Evolutionary conservation across 352 stramenopile genomes (phyloP), one percentile per base, ranked within the genome.

Genomic region (Pythium brassicae): DNA sequence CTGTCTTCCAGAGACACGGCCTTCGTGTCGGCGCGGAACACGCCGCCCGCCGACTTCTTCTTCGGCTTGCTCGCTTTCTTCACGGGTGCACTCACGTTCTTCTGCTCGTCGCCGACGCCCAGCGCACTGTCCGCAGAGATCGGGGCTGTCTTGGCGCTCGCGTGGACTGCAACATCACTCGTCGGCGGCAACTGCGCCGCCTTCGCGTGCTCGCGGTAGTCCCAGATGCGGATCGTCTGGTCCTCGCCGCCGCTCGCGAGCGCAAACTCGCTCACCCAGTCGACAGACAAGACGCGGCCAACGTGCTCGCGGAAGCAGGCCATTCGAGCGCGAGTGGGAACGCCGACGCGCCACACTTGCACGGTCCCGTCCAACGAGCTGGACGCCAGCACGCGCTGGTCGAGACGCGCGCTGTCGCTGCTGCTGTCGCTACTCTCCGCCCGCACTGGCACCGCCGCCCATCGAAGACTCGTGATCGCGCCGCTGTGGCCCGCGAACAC

Each of bases 201-300:
- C 1, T 62, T 50, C 12, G 54, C 40, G 22, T 81, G 73, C 0
- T 68, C 43, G 52, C 52, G 66, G n/a, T 72, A 76, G 27, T 78
- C 60, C 83, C 83, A 93, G 12, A 86, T 15, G 5, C 80, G 78
- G 23, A 86, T 65, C 4, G 77, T 80, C 61, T 93, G 83, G 44
- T 90, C 80, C 22, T 91, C 80, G 25, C 78, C 76, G 20, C 75
- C 76, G 27, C 74, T 89, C n/a, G 72, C 68, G 1, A 93, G 53
- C 0, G 62, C 58, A 12, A 64, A 67, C 3, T 57, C n/a, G 10
- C 65, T 63, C 10, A 89, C 51, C 78, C 83, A 93, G 9, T 71
- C 68, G 4, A 89, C 49, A 0, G 78, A 69, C 34, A 91, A 57
- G 14, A 84, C 80, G 1, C 83, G 72, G 17, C 77, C 76, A 25